These are phyloP conservation scores for Thuja plicata DNA, from an alignment of 83 land plant genomes.

Conservation along the genomic window DNA sequence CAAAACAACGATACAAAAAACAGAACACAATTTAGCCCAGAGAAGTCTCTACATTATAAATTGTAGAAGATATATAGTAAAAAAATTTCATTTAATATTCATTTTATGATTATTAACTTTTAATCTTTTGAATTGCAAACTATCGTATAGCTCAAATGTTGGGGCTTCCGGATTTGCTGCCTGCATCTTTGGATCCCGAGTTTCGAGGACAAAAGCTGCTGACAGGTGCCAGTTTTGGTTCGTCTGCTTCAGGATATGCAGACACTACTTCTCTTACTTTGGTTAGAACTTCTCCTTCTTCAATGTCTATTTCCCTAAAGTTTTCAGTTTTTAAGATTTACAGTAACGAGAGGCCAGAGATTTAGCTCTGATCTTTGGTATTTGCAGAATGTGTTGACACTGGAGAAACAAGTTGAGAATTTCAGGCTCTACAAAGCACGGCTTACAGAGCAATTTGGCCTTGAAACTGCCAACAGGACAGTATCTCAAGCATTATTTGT, in stretches of 20 bases:
- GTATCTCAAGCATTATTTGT: constrained; percentile 43
- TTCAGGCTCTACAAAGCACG: constrained; percentile 62
- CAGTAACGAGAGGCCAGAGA: background rate
- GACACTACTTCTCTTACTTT: background rate
- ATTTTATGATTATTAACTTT: too few relatives aligned
- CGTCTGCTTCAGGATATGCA: background rate
- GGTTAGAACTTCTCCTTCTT: background rate
- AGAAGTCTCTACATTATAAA: too few relatives aligned
- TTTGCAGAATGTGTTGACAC: background rate
- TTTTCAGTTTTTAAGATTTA: too few relatives aligned
- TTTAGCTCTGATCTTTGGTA: background rate
- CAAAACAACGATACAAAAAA: too few relatives aligned
- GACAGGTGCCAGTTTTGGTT: constrained; percentile 11
- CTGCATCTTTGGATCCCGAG: background rate
- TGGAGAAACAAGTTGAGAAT: constrained; percentile 50
- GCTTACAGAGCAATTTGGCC: constrained; percentile 37
- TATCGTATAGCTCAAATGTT: background rate
- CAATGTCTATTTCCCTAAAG: background rate
- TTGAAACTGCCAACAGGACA: constrained; percentile 39
- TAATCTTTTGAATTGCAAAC: too few relatives aligned
- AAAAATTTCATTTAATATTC: too few relatives aligned
- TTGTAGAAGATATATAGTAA: too few relatives aligned
- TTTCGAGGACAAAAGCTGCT: background rate
- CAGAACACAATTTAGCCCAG: too few relatives aligned
- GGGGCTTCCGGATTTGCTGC: background rate